Base-by-base conservation (phyloP, 352 stramenopile species). In the Pythium brassicae region DNA sequence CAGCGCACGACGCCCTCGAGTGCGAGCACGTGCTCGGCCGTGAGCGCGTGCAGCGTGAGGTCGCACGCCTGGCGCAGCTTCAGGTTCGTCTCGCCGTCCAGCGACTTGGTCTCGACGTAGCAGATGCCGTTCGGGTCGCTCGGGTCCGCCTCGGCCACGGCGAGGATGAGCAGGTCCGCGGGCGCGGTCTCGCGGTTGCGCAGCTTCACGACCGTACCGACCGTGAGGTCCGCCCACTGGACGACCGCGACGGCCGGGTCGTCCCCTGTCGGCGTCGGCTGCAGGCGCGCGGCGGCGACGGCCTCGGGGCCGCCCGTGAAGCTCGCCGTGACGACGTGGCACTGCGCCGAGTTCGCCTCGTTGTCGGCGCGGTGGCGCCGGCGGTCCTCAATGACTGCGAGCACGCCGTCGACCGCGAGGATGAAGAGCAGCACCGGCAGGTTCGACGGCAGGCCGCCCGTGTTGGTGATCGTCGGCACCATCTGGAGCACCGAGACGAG, bases 1-100 rank as follows among this genome's bases (percentile, higher is more conserved):
- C 75, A 78, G 26, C 26, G 19, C 12, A 35, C 39, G 17, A 45
- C 39, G 19, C 39, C 39, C 7, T n/a, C 14, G 15, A 45, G 39
- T 15, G n/a, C 15, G 14, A 45, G 17, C 1, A 45, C 39, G 2
- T 23, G 39, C 39, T 19, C 15, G 17, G 17, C 8, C 39, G n/a
- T n/a, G 15, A 45, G 39, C 39, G 39, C 39, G 39, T n/a, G 17
- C 17, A 45, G 17, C 39, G 39, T 45, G n/a, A 9, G 39, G 15
- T 19, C 39, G 39, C 17, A 23, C 1, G 80, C 80, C 23, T 92
- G 72, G 22, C 88, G 82, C 34, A 94, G 62, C 65, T 97, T 97
- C 37, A 97, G 66, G 55, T 97, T 97, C 10, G 89, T 97, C 49
- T 97, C 89, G 14, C 89, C 89, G 52, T 97, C 89, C 9, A 97